These are phyloP conservation scores for Zasmidium cellare DNA, from an alignment of 2,329 filamentous ascomycete genomes.

Conservation along the genomic window DNA sequence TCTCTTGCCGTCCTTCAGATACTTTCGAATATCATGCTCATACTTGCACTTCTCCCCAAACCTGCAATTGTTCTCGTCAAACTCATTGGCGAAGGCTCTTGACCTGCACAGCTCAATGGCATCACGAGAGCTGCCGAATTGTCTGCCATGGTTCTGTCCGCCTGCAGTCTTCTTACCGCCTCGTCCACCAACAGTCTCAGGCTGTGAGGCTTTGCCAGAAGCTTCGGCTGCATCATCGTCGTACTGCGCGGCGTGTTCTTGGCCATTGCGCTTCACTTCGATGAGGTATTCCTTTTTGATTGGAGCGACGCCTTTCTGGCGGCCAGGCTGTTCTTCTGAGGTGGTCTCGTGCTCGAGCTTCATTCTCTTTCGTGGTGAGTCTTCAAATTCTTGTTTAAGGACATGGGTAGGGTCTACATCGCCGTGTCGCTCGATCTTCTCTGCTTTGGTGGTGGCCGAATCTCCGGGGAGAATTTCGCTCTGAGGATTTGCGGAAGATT, in stretches of 20 bases:
- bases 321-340: constrained; percentile 16
- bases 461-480: constrained; percentile 36
- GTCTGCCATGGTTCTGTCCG: constrained; percentile 81
- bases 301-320: constrained; percentile 61
- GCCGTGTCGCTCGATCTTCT: constrained; percentile 40
- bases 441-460: constrained; percentile 41
- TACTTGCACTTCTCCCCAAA: constrained; percentile 80
- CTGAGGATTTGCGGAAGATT: constrained; percentile 34
- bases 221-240: constrained; percentile 49
- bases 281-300: constrained; percentile 69
- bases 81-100: constrained; percentile 70
- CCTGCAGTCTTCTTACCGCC: constrained; percentile 55
- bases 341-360: constrained; percentile 34
- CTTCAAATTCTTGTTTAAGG: constrained; percentile 31
- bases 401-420: constrained; percentile 14
- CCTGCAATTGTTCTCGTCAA: constrained; percentile 72
- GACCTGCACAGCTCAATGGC: constrained; percentile 75
- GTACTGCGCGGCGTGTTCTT: constrained; percentile 13
- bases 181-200: constrained; percentile 24
- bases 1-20: constrained; percentile 78
- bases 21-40: constrained; percentile 81
- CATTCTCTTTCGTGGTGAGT: constrained; percentile 38
- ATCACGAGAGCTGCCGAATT: constrained; percentile 79
- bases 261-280: constrained; percentile 18
- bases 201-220: constrained; percentile 46